These are phyloP conservation scores for Periconia macrospinosa DNA, from an alignment of 2,329 filamentous ascomycete species.

Conservation along the genomic window DNA sequence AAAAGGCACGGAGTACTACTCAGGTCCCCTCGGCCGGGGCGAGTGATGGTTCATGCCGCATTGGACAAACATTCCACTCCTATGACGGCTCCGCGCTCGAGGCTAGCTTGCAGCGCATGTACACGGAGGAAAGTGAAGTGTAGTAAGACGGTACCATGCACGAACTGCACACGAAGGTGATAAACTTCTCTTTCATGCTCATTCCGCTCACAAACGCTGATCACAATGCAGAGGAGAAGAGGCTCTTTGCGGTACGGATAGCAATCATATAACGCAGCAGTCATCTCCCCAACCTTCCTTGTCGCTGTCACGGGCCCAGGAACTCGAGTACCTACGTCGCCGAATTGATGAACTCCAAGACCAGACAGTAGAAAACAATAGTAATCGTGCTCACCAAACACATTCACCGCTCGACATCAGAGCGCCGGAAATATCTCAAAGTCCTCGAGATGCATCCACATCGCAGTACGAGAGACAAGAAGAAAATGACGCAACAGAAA, in stretches of 20 bases:
- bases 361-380: not conserved
- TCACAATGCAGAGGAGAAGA: slow-evolving; percentile 6
- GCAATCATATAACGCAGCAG: not conserved
- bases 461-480: not conserved
- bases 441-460: not conserved
- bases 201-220: not conserved
- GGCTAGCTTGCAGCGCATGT: slow-evolving; percentile 30
- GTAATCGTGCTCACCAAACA: not conserved
- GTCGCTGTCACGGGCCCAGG: slow-evolving; percentile 3
- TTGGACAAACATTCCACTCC: not conserved
- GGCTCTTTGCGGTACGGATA: slow-evolving; percentile 7
- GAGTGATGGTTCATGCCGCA: not conserved
- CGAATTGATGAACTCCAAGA: slow-evolving; percentile 27
- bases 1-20: too few relatives aligned
- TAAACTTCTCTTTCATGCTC: not conserved
- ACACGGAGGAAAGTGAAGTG: slow-evolving; percentile 40
- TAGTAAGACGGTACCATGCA: slow-evolving; percentile 45
- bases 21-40: not conserved
- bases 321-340: slow-evolving; percentile 21
- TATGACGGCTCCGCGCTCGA: slow-evolving; percentile 2
- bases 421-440: not conserved
- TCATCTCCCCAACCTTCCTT: not conserved
- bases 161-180: slow-evolving; percentile 41
- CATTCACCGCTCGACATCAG: not conserved
- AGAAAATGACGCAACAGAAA: not conserved